phyloP scores from a whole-genome alignment of 257 asterid species.

The Nicotiana undulata region DNA sequence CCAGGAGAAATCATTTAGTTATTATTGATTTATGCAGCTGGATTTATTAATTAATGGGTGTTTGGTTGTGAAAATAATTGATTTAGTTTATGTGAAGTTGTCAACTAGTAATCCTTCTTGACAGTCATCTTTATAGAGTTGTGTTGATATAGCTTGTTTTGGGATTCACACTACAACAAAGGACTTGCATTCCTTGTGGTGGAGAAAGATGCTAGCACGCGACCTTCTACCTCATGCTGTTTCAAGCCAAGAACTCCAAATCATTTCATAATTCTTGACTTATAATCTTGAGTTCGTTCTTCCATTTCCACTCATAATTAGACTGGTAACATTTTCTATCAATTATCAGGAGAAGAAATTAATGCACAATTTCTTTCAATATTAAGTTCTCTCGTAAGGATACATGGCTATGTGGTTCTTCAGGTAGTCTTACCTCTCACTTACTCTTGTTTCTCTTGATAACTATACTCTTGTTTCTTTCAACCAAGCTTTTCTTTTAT shows the following conservation, averaged over 20 bases:
- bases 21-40: no score
- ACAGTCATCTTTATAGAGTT: not conserved
- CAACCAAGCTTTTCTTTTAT: not conserved
- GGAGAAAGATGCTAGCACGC: conserved; percentile 80
- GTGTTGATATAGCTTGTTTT: conserved; percentile 70
- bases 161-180: conserved; percentile 86
- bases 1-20: no score
- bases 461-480: not conserved
- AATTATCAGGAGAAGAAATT: conserved; percentile 49
- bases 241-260: conserved; percentile 82
- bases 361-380: conserved; percentile 67
- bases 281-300: not conserved
- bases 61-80: not conserved
- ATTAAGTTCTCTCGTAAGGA: conserved; percentile 63
- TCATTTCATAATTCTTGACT: conserved; percentile 13
- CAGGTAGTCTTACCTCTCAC: conserved; percentile 41
- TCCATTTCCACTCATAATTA: not conserved
- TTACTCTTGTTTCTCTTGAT: conserved; percentile 7
- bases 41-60: not conserved
- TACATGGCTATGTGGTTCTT: conserved; percentile 95
- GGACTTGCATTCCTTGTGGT: conserved; percentile 72
- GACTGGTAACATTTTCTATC: not conserved
- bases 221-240: conserved; percentile 80
- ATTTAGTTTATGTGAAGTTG: not conserved
- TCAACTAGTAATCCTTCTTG: not conserved